Base-by-base conservation (phyloP, 257 asterid genomes). In the Ocimum tenuiflorum region DNA sequence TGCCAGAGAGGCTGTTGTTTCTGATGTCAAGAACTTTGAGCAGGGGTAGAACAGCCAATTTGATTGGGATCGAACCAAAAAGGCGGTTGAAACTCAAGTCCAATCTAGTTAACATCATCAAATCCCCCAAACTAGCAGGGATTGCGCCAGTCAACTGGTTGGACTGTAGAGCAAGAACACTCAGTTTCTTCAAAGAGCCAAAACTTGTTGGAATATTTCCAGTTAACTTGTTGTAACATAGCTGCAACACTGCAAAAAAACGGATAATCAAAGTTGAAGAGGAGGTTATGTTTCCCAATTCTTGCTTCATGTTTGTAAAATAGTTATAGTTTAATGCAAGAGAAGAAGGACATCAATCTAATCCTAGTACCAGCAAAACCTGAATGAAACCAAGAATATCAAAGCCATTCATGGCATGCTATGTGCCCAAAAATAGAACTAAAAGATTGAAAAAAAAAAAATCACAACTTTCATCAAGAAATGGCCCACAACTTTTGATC, bases 1-100 rank as follows among this genome's bases (percentile, higher is more conserved):
- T 86, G 82, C 99, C 99, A 18, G 96, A 89, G 14, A 94, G 85
- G n/a, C 86, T 77, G 51, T 94, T 94, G 63, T 94, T 94, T 77
- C 96, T 73, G 72, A 94, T 65, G 71, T 94, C 99, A 4, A 94
- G 74, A 65, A 89, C 78, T 65, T 77, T 81, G 14, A 94, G 89
- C 69, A 64, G 12, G 0, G 91, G 89, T 8, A 87, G 73, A 68
- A 50, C 71, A 8, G 96, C 82, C 50, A 94, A 57, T 72, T 75
- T 88, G 18, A 74, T 47, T 8, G 99, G 99, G 68, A 88, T 82
- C 4, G 95, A 86, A 24, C 97, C 99, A 22, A 90, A 88, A 1
- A 94, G 85, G 63, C 45, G 47, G 79, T 94, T 94, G 59, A 75
- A 86, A 70, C 99, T 90, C 83, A 94, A 77, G 58, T 94, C 97